phyloP scores from a whole-genome alignment of 805 yeast species.

The Pichia thaimueangensis region DNA sequence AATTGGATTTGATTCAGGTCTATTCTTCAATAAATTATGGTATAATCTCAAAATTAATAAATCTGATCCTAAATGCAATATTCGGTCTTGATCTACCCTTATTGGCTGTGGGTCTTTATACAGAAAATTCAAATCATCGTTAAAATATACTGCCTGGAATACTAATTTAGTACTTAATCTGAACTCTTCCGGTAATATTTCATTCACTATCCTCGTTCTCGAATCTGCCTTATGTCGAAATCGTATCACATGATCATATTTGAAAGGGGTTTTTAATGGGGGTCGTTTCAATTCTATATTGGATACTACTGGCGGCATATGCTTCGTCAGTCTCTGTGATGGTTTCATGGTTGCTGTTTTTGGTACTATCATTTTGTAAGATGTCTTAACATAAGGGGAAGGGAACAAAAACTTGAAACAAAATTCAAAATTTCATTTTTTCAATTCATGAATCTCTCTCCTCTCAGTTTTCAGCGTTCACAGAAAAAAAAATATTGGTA shows the following conservation, averaged over 20 bases:
- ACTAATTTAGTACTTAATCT: slow-evolving; percentile 17
- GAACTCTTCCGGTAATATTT: slow-evolving; percentile 21
- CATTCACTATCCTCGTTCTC: slow-evolving; percentile 18
- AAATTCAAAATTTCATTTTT: not conserved
- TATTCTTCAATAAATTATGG: slow-evolving; percentile 1
- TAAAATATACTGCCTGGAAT: slow-evolving; percentile 20
- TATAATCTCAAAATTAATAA: slow-evolving; percentile 7
- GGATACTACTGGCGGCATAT: not conserved
- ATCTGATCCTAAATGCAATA: slow-evolving; percentile 12
- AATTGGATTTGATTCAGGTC: not conserved
- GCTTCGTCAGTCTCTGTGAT: not conserved
- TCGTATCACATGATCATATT: slow-evolving; percentile 13
- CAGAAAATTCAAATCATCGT: slow-evolving; percentile 1
- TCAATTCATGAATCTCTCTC: too few species aligned
- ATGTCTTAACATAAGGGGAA: too few species aligned
- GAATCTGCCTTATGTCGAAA: slow-evolving; percentile 22
- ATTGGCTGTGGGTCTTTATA: not conserved
- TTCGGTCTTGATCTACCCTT: slow-evolving; percentile 8
- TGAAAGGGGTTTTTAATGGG: slow-evolving; percentile 5
- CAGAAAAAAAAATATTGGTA: too few species aligned
- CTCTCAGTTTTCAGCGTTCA: too few species aligned
- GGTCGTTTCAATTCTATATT: not conserved
- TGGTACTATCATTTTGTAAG: too few species aligned
- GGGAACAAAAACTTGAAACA: too few species aligned
- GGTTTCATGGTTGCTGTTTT: not conserved